Evolutionary conservation across 176 grass and related monocot genomes (phyloP).

Genomic region (Canna indica): DNA sequence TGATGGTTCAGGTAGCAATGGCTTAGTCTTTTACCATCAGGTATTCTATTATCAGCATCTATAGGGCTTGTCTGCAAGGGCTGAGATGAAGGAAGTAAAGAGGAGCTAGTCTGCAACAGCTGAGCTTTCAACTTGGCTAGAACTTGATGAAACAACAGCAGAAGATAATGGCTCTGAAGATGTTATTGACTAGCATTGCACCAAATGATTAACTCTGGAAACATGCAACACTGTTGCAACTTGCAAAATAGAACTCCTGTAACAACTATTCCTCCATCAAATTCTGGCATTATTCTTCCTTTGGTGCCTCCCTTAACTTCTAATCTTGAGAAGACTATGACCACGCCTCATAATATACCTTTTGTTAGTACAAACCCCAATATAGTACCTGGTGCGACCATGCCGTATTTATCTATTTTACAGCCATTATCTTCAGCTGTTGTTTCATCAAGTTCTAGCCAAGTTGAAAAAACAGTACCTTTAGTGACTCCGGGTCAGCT

Average conservation of each 20-base stretch:
- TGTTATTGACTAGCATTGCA: too few species aligned
- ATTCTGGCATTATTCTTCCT: slow-evolving; percentile 33
- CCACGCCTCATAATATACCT: slow-evolving; percentile 18
- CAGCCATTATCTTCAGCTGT: slow-evolving; percentile 25
- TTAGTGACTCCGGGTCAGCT: slow-evolving; percentile 52
- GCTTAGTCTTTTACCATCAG: slow-evolving; percentile 35
- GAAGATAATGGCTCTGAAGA: slow-evolving; percentile 31
- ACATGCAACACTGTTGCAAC: slow-evolving; percentile 37
- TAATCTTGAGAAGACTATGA: slow-evolving; percentile 24
- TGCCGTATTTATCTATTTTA: slow-evolving; percentile 35
- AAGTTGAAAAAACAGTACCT: slow-evolving; percentile 35
- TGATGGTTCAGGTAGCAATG: slow-evolving; percentile 45
- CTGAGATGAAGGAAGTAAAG: slow-evolving; percentile 38
- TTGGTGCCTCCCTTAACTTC: slow-evolving; percentile 35
- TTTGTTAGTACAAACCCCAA: slow-evolving; percentile 36
- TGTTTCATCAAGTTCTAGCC: slow-evolving; percentile 35
- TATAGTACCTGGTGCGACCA: slow-evolving; percentile 24
- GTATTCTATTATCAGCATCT: slow-evolving; percentile 24
- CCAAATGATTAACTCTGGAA: slow-evolving; percentile 42
- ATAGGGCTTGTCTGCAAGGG: slow-evolving; percentile 36
- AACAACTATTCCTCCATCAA: slow-evolving; percentile 28
- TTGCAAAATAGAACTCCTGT: slow-evolving; percentile 31
- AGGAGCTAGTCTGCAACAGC: slow-evolving; percentile 44
- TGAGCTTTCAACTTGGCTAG: slow-evolving; percentile 41
- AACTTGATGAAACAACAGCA: slow-evolving; percentile 31